Conservation (phyloP, 1,284 basidiomycete species). For the Cutaneotrichosporon cavernicola region DNA sequence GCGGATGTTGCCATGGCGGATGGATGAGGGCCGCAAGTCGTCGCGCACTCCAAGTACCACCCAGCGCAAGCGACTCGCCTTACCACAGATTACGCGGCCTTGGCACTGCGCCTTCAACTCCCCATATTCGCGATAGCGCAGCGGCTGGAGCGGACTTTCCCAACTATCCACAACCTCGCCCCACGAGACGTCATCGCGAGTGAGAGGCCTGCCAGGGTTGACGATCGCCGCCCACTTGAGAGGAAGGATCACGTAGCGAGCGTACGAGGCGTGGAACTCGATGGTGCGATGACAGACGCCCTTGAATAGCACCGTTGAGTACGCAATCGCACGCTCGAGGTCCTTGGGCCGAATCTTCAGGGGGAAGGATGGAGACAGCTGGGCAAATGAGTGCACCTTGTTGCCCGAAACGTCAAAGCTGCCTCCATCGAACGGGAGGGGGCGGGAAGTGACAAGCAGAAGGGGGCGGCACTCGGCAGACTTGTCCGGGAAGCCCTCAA, state of each 20-base stretch:
- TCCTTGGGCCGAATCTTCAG: constrained; percentile 5
- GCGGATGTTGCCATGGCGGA: too few species aligned
- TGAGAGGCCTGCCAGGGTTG: background rate
- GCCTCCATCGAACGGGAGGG: constrained; percentile 1
- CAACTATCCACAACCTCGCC: constrained; percentile 27
- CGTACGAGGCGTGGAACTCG: constrained; percentile 8
- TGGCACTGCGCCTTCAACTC: background rate
- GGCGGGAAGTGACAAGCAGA: constrained; percentile 4
- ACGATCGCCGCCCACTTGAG: constrained; percentile 11
- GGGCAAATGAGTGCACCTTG: background rate
- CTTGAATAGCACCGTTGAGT: background rate
- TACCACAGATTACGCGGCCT: constrained; percentile 20
- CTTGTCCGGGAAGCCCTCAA: background rate
- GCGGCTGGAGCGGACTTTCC: background rate
- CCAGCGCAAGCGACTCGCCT: constrained; percentile 18
- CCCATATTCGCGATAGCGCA: background rate
- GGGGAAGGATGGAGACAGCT: background rate
- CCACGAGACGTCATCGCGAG: constrained; percentile 34
- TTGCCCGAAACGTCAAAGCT: constrained; percentile 2
- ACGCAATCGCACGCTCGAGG: constrained; percentile 20
- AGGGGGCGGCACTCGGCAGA: constrained; percentile 6
- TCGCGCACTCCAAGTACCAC: constrained; percentile 22
- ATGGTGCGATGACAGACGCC: constrained; percentile 18
- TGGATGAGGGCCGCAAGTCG: constrained; percentile 22
- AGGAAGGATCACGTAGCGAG: constrained; percentile 35